Evolutionary conservation across 1,284 basidiomycete genomes (phyloP).

Genomic region (Marasmius fiardii): DNA sequence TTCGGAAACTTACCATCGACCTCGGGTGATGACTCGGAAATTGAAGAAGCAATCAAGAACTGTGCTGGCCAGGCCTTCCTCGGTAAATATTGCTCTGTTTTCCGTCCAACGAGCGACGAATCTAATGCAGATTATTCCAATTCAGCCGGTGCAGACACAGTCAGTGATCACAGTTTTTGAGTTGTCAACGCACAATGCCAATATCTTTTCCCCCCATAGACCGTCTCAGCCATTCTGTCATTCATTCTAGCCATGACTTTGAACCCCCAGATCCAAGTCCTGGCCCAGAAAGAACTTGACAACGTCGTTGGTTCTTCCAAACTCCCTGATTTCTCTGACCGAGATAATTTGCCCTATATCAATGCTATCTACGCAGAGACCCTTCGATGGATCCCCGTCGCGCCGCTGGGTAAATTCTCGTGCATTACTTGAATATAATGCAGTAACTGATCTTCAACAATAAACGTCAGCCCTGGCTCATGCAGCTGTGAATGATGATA

Average conservation of each 20-base stretch:
- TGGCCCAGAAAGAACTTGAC: constrained; percentile 31
- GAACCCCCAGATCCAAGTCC: constrained; percentile 22
- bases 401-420: too few species aligned
- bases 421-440: too few species aligned
- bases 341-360: constrained; percentile 27
- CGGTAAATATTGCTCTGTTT: neutral
- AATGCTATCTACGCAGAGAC: constrained; percentile 21
- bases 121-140: too few species aligned
- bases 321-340: constrained; percentile 32
- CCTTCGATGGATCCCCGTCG: constrained; percentile 4
- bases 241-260: constrained; percentile 26
- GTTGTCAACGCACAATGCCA: too few species aligned
- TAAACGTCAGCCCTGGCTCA: constrained; percentile 11
- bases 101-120: neutral
- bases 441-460: too few species aligned
- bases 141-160: constrained; percentile 17
- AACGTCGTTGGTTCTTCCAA: constrained; percentile 26
- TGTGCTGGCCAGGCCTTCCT: neutral
- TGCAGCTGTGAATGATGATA: constrained; percentile 10
- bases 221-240: constrained; percentile 18
- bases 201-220: constrained; percentile 10
- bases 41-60: neutral
- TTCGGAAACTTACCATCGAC: neutral
- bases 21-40: neutral
- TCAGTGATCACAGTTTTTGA: too few species aligned